A percentile compares a stretch with the other conserved stretches of the same genome.
phyloP scores from a whole-genome alignment of 1,284 basidiomycete species.

The Microbotryum intermedium region DNA sequence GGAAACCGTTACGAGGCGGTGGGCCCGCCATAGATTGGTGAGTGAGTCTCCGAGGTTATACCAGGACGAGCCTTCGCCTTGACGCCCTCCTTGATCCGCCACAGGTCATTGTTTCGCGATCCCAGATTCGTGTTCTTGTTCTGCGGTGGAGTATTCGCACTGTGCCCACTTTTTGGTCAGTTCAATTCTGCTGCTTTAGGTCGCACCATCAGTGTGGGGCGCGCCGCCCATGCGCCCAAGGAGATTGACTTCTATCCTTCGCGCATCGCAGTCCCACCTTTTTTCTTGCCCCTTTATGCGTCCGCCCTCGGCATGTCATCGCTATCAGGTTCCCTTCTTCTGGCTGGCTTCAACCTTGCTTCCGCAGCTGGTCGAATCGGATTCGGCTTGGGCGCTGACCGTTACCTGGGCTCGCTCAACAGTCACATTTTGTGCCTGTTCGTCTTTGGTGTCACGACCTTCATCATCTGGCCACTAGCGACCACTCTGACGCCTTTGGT shows the following conservation, averaged over 20 bases:
- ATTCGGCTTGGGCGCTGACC: conserved; percentile 20
- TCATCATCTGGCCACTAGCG: conserved; percentile 20
- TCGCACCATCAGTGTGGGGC: too few species aligned
- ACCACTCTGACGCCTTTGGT: conserved; percentile 4
- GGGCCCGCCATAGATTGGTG: conserved; percentile 14
- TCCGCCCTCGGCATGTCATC: conserved; percentile 10
- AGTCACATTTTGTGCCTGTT: conserved; percentile 14
- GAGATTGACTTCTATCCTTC: background rate
- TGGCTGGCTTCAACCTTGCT: conserved; percentile 24
- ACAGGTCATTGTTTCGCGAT: conserved; percentile 14
- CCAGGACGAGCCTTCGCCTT: background rate
- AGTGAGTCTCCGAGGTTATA: background rate
- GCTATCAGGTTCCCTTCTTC: conserved; percentile 2
- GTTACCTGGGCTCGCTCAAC: conserved; percentile 16
- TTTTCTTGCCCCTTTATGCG: conserved; percentile 19
- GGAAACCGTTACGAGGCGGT: background rate
- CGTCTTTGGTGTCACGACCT: conserved; percentile 4
- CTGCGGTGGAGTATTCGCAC: conserved; percentile 5
- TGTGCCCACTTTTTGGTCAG: conserved; percentile 26
- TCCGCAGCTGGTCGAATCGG: conserved; percentile 12
- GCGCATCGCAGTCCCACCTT: background rate
- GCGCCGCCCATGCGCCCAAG: too few species aligned
- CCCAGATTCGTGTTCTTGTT: conserved; percentile 13
- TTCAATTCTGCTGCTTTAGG: background rate
- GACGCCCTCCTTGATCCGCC: background rate